phyloP scores from a whole-genome alignment of 2,329 filamentous ascomycete species.

The Ustulina deusta region DNA sequence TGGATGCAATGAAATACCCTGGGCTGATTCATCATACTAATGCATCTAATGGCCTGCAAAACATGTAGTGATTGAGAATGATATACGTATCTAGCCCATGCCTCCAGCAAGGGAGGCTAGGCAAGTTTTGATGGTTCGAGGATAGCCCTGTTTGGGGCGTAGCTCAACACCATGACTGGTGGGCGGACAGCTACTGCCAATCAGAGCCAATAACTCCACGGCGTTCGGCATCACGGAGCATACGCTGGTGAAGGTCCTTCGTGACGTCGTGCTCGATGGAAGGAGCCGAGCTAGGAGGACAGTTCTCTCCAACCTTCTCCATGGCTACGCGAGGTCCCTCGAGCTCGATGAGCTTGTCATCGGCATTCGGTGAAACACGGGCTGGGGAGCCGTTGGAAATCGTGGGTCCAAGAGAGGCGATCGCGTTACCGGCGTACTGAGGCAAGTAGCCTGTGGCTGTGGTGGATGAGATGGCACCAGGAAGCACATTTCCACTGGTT shows the following conservation, averaged over 20 bases:
- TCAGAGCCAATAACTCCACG: slow-evolving; percentile 50
- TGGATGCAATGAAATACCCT: slow-evolving; percentile 44
- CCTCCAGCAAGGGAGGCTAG: slow-evolving; percentile 29
- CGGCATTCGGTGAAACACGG: slow-evolving; percentile 45
- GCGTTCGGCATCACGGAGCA: slow-evolving; percentile 50
- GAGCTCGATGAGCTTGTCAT: slow-evolving; percentile 45
- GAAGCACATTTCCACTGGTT: slow-evolving; percentile 59
- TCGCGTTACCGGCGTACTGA: slow-evolving; percentile 64
- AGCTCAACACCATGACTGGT: neutral
- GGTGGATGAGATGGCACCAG: slow-evolving; percentile 64
- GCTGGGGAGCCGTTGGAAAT: slow-evolving; percentile 53
- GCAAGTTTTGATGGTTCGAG: slow-evolving; percentile 11
- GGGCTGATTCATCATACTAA: slow-evolving; percentile 49
- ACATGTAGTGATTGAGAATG: slow-evolving; percentile 46
- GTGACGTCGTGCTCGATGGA: slow-evolving; percentile 49
- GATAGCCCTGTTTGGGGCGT: slow-evolving; percentile 11
- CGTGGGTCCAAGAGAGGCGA: slow-evolving; percentile 62
- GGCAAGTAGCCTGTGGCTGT: slow-evolving; percentile 67
- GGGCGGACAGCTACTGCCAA: slow-evolving; percentile 44
- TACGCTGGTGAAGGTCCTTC: slow-evolving; percentile 49
- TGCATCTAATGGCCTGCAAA: slow-evolving; percentile 50
- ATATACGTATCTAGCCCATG: slow-evolving; percentile 36
- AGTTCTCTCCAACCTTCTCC: slow-evolving; percentile 60
- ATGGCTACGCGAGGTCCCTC: slow-evolving; percentile 41
- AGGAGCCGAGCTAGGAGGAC: slow-evolving; percentile 54